Percentiles rank a stretch among this genome's conserved stretches.
phyloP scores from a whole-genome alignment of 805 yeast species.

The Barnettozyma botsteinii region DNA sequence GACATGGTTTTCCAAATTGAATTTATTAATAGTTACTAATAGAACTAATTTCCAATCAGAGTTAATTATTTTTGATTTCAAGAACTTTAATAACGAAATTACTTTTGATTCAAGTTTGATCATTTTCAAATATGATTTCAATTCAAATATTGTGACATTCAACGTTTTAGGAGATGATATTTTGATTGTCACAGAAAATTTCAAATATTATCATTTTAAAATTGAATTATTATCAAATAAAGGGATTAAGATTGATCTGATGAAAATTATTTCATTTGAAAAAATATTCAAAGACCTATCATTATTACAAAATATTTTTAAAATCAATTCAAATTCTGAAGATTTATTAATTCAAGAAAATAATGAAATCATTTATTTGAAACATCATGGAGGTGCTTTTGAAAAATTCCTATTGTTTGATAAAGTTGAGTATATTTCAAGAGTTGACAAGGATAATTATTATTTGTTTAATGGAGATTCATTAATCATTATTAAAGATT shows the following conservation, averaged over 20 bases:
- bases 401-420: slow-evolving; percentile 20
- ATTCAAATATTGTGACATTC: slow-evolving; percentile 13
- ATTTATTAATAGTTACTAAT: slow-evolving; percentile 19
- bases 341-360: slow-evolving; percentile 21
- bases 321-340: slow-evolving; percentile 12
- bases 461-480: slow-evolving; percentile 37
- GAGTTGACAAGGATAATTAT: slow-evolving; percentile 21
- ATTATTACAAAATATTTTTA: slow-evolving; percentile 13
- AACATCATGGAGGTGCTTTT: slow-evolving; percentile 5
- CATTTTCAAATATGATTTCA: slow-evolving; percentile 27
- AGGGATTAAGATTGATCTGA: slow-evolving; percentile 18
- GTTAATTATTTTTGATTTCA: slow-evolving; percentile 22
- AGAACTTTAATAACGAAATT: slow-evolving; percentile 12
- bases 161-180: slow-evolving; percentile 22
- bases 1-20: slow-evolving; percentile 18
- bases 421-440: slow-evolving; percentile 22
- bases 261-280: slow-evolving; percentile 15
- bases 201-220: slow-evolving; percentile 21
- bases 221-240: slow-evolving; percentile 14
- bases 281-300: slow-evolving; percentile 11
- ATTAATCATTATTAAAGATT: slow-evolving; percentile 23
- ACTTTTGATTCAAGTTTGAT: slow-evolving; percentile 21
- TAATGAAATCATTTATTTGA: slow-evolving; percentile 23
- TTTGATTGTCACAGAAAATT: slow-evolving; percentile 15
- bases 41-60: slow-evolving; percentile 18